phyloP scores from a whole-genome alignment of 1,284 basidiomycete genomes.

The Trichosporon sp. region DNA sequence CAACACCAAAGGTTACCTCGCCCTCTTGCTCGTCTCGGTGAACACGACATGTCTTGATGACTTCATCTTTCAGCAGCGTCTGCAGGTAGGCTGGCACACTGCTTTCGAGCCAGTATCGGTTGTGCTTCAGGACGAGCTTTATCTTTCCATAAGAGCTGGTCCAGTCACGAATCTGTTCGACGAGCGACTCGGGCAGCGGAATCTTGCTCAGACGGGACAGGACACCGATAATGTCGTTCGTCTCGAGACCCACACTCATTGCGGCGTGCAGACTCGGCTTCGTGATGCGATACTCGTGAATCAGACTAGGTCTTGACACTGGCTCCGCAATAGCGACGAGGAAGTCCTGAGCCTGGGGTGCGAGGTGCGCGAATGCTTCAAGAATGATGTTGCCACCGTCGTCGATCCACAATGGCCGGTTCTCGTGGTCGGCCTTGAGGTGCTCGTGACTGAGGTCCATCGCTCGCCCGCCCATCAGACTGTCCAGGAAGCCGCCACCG shows the following conservation, averaged over 20 bases:
- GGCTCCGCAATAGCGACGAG: conserved; percentile 97
- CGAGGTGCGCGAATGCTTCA: conserved; percentile 93
- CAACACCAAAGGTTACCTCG: conserved; percentile 71
- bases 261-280: conserved; percentile 97
- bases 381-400: conserved; percentile 92
- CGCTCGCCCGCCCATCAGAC: conserved; percentile 40
- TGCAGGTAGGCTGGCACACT: conserved; percentile 89
- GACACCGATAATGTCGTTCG: conserved; percentile 97
- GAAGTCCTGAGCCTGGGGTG: conserved; percentile 98
- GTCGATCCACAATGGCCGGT: conserved; percentile 92
- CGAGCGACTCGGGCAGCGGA: conserved; percentile 81
- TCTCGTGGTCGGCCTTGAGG: conserved; percentile 84
- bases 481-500: conserved; percentile 41
- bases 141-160: conserved; percentile 95
- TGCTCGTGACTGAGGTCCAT: conserved; percentile 63
- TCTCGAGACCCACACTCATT: conserved; percentile 96
- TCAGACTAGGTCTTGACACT: conserved; percentile 95
- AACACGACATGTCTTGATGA: conserved; percentile 62
- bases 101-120: conserved; percentile 93
- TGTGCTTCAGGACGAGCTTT: conserved; percentile 93
- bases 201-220: conserved; percentile 88
- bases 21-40: conserved; percentile 41
- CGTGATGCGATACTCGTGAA: conserved; percentile 99
- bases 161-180: conserved; percentile 81
- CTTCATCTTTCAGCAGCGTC: conserved; percentile 76